Conservation (phyloP, 106 monocot genomes). For the Triglochin maritima region DNA sequence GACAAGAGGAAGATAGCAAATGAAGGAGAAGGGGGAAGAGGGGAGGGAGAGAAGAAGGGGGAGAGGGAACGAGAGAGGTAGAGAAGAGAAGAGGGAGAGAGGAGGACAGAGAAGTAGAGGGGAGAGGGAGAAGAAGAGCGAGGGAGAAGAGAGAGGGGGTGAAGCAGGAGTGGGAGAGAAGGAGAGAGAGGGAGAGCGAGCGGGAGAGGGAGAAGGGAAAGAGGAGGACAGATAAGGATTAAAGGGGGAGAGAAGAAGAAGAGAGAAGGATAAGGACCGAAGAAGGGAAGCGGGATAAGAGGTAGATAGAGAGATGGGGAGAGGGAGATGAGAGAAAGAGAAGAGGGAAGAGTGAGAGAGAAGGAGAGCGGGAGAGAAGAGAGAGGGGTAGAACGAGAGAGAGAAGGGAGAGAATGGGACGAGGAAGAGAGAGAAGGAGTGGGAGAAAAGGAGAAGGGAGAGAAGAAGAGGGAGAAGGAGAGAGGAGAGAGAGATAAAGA, state of each 20-base stretch:
- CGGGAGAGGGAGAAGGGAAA: not conserved
- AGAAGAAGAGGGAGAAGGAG: not conserved
- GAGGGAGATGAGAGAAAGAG: no score
- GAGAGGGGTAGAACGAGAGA: not conserved
- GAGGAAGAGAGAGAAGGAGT: not conserved
- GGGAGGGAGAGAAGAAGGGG: not conserved
- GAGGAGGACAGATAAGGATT: not conserved
- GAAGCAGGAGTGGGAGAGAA: not conserved
- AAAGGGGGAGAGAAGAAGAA: not conserved
- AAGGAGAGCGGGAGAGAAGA: not conserved
- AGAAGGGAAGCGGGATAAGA: no score
- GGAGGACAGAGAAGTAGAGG: not conserved
- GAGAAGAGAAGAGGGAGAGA: not conserved
- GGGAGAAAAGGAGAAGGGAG: no score
- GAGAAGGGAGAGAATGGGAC: no score
- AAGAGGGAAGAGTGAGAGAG: not conserved
- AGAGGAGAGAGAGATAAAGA: no score
- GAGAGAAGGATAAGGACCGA: no score
- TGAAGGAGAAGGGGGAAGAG: no score
- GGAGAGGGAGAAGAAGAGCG: no score
- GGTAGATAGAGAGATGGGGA: no score
- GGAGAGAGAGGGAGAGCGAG: not conserved
- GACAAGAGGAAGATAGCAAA: no score
- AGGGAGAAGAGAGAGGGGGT: no score
- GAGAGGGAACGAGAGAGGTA: not conserved